Conservation (phyloP, 83 land plant species). For the Diphasiastrum complanatum region DNA sequence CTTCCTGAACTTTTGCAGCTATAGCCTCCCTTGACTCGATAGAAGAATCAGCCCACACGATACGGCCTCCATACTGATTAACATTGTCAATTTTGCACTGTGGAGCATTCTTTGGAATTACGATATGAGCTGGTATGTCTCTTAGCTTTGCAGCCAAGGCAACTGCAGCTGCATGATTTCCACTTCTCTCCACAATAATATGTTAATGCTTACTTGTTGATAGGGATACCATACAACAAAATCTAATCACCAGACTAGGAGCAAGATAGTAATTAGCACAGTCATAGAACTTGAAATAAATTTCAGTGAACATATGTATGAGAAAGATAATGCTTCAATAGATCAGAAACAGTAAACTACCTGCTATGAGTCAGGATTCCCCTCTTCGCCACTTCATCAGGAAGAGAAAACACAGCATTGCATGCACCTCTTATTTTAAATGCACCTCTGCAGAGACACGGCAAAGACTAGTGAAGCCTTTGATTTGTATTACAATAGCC, state of each 20-base stretch:
- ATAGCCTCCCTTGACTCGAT: constrained; percentile 57
- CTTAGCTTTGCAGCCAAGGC: constrained; percentile 83
- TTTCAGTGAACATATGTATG: constrained; percentile 4
- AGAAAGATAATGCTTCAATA: too few relatives aligned
- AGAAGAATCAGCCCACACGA: constrained; percentile 61
- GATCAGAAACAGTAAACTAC: constrained; percentile 25
- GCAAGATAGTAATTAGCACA: background rate
- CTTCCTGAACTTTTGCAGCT: constrained; percentile 49
- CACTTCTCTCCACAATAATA: constrained; percentile 46
- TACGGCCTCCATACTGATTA: constrained; percentile 71
- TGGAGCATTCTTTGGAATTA: constrained; percentile 78
- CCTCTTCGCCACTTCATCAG: constrained; percentile 56
- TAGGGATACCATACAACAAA: background rate
- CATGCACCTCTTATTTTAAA: constrained; percentile 94
- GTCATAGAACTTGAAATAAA: background rate
- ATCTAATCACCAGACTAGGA: background rate
- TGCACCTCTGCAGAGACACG: constrained; percentile 58
- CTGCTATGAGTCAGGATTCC: constrained; percentile 98
- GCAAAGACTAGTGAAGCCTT: background rate
- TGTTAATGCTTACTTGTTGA: too few relatives aligned
- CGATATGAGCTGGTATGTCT: constrained; percentile 66
- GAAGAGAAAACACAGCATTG: constrained; percentile 82
- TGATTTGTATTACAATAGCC: background rate
- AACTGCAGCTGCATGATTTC: constrained; percentile 96
- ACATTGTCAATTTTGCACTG: constrained; percentile 86